A percentile compares a stretch with the other conserved stretches of the same genome.
phyloP scores from a whole-genome alignment of 2,329 filamentous ascomycete genomes.

The Blastomyces gilchristii region DNA sequence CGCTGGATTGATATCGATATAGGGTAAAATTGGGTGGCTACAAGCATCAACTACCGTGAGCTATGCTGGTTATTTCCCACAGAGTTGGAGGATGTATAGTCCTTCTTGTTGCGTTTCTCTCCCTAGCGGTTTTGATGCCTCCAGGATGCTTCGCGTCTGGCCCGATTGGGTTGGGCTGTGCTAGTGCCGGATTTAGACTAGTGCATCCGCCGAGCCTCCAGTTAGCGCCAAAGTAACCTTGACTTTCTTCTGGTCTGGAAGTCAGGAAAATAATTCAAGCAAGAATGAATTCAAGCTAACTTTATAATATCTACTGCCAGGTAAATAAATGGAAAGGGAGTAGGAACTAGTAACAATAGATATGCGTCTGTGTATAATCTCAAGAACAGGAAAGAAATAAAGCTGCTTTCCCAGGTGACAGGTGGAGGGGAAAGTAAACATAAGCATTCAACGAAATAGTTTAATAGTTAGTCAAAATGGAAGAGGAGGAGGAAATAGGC shows the following conservation, averaged over 20 bases:
- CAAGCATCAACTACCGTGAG: neutral
- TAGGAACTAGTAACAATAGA: neutral
- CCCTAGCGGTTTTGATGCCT: neutral
- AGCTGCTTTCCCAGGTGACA: neutral
- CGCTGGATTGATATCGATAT: neutral
- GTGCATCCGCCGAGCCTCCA: neutral
- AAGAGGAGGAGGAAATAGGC: neutral
- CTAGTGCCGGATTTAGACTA: neutral
- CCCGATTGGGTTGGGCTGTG: neutral
- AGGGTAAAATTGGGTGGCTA: neutral
- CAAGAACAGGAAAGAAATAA: neutral
- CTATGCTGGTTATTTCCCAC: neutral
- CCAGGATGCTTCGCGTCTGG: neutral
- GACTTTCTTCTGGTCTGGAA: no score
- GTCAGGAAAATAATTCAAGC: no score
- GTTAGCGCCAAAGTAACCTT: neutral
- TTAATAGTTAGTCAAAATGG: neutral
- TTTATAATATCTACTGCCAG: neutral
- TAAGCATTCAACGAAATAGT: neutral
- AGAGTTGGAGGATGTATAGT: neutral
- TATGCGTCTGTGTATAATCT: neutral
- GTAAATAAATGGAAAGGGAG: neutral
- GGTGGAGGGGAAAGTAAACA: neutral
- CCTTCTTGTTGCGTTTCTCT: neutral
- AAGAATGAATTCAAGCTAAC: neutral